Percentiles rank a stretch among this genome's conserved stretches.
Evolutionary conservation across 2,329 filamentous ascomycete species (phyloP).

Genomic region (Trichoderma harzianum): DNA sequence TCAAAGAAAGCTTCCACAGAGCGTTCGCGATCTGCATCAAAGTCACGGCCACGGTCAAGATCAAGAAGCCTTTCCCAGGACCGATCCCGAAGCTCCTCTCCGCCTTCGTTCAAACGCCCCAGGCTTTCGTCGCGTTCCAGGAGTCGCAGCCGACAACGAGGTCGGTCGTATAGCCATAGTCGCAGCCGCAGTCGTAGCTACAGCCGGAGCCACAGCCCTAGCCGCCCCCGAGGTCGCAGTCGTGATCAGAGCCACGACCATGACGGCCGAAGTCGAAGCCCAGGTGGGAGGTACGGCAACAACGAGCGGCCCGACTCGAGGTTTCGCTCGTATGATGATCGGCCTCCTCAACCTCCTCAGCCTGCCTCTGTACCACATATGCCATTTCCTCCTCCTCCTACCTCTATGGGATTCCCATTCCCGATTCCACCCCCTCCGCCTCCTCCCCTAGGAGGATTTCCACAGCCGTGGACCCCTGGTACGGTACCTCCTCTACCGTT

Average conservation of each 20-base stretch:
- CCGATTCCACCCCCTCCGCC: slow-evolving; percentile 6
- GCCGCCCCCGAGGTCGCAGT: slow-evolving; percentile 19
- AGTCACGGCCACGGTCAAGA: slow-evolving; percentile 31
- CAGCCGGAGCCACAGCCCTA: slow-evolving; percentile 17
- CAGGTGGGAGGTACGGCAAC: not conserved
- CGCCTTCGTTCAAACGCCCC: slow-evolving; percentile 31
- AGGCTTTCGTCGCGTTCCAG: slow-evolving; percentile 27
- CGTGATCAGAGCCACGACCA: slow-evolving; percentile 15
- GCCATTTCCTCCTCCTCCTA: not conserved
- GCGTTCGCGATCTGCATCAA: slow-evolving; percentile 33
- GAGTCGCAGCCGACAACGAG: slow-evolving; percentile 22
- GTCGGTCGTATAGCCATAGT: slow-evolving; percentile 26
- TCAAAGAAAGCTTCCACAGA: slow-evolving; percentile 27
- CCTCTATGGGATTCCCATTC: not conserved
- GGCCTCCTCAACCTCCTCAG: slow-evolving; percentile 27
- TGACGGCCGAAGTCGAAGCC: slow-evolving; percentile 1
- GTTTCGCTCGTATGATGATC: not conserved
- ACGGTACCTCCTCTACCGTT: slow-evolving; percentile 37
- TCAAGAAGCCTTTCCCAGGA: slow-evolving; percentile 30
- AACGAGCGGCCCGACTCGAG: slow-evolving; percentile 13
- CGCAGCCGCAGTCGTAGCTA: slow-evolving; percentile 30
- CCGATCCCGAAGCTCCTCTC: slow-evolving; percentile 32
- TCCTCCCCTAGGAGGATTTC: slow-evolving; percentile 19
- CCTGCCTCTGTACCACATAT: slow-evolving; percentile 22
- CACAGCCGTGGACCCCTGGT: slow-evolving; percentile 19